Base-by-base conservation (phyloP, 129 eudicot genomes). In the Dittrichia graveolens region DNA sequence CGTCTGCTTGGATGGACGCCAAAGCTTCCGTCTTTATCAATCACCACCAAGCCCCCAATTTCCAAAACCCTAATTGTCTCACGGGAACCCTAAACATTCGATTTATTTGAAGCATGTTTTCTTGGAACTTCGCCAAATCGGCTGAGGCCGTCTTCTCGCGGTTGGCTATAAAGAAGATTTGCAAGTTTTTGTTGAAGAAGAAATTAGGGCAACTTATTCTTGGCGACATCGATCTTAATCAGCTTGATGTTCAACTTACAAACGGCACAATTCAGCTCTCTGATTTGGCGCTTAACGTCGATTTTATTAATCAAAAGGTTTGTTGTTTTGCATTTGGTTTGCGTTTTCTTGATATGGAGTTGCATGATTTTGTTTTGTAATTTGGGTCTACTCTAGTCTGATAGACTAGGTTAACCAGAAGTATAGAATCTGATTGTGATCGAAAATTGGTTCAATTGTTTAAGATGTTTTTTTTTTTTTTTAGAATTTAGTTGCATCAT, bases 141-240 rank as follows among this genome's bases (percentile, higher is more conserved):
- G 96, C 96, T 31, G 99, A 94, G 91, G 91, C 87, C 54, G 74
- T 90, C 84, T 78, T 94, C 69, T 84, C 96, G 31, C 91, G 96
- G 13, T 88, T 88, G 83, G 96, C 96, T 35, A 45, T 90, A 2
- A 94, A 87, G 82, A 89, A 85, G 79, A 61, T 90, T 5, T 94
- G 87, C 69, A 88, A 88, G 80, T 90, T 88, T 48, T 53, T 88
- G 63, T 83, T 94, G 91, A 94, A 88, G 97, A 94, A 94, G 84
- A 90, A 88, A 61, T 81, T 94, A 77, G 97, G 99, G 81, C 83
- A 88, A 64, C 79, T 94, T 16, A 79, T 94, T 56, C 80, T 90
- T 3, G 98, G 99, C 5, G 99, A 94, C 48, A 88, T 94, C 77
- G 99, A 94, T 88, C 88, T 94, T 60, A 72, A 94, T 47, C 97